Evolutionary conservation across 108 stramenopile species (phyloP).

Genomic region (Mediolabrus comicus): DNA sequence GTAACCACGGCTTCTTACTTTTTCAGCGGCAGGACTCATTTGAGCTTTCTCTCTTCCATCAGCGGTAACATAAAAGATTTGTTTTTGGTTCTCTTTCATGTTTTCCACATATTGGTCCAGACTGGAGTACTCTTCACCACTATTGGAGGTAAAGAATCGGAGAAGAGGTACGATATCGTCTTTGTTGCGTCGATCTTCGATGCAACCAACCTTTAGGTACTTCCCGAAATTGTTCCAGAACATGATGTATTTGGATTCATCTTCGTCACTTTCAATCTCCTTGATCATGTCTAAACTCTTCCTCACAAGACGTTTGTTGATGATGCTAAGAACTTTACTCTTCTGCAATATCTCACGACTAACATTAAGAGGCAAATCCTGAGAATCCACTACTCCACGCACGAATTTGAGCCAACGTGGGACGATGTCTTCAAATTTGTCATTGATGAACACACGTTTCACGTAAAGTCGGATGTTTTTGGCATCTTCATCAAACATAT

Average conservation of each 20-base stretch:
- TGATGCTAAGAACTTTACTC: slow-evolving; percentile 93
- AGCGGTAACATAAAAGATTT: slow-evolving; percentile 95
- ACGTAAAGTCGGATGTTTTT: slow-evolving; percentile 95
- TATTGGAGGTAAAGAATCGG: slow-evolving; percentile 86
- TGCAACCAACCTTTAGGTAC: slow-evolving; percentile 94
- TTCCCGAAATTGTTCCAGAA: slow-evolving; percentile 98
- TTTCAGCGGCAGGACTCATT: slow-evolving; percentile 93
- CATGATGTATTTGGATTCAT: slow-evolving; percentile 65
- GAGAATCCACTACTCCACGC: slow-evolving; percentile 93
- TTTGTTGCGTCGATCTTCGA: slow-evolving; percentile 91
- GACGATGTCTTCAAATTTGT: slow-evolving; percentile 96
- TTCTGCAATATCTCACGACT: slow-evolving; percentile 98
- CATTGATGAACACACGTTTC: slow-evolving; percentile 99
- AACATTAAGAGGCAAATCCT: slow-evolving; percentile 96
- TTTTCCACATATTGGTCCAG: slow-evolving; percentile 86
- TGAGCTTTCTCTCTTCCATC: slow-evolving; percentile 80
- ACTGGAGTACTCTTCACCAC: slow-evolving; percentile 79
- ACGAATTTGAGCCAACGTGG: slow-evolving; percentile 98
- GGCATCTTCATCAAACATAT: slow-evolving; percentile 97
- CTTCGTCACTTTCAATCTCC: slow-evolving; percentile 83
- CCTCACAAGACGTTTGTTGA: slow-evolving; percentile 96
- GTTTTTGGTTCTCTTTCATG: slow-evolving; percentile 93
- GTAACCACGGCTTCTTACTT: slow-evolving; percentile 81
- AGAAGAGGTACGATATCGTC: slow-evolving; percentile 84
- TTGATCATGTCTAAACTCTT: slow-evolving; percentile 96